Evolutionary conservation across 78 protist genomes (phyloP).

Genomic region (Dictyostelium firmibasis): DNA sequence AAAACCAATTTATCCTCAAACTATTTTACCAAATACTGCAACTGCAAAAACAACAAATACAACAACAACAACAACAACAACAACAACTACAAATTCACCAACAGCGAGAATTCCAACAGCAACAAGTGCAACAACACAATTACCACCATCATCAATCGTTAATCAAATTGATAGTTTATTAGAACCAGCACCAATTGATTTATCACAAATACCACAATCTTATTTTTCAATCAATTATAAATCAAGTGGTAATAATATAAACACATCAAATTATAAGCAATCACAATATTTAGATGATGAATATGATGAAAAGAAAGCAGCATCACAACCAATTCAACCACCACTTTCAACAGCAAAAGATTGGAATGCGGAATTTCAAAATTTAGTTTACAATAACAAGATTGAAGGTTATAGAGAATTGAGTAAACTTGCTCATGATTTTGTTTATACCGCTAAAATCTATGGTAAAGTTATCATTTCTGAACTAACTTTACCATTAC

Average conservation of each 20-base stretch:
- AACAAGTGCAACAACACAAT: not conserved
- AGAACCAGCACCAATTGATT: constrained; percentile 22
- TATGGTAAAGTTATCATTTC: constrained; percentile 82
- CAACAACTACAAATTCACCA: too few relatives aligned
- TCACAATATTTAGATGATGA: constrained; percentile 50
- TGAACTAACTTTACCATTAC: constrained; percentile 69
- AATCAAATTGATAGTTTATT: not conserved
- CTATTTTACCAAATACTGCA: not conserved
- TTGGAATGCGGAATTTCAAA: constrained; percentile 82
- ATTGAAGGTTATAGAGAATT: constrained; percentile 70
- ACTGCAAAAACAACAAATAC: not conserved
- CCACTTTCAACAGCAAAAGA: constrained; percentile 65
- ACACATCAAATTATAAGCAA: not conserved
- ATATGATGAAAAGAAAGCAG: constrained; percentile 53
- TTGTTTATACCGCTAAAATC: constrained; percentile 80
- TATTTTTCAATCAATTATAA: constrained; percentile 25
- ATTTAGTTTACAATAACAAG: constrained; percentile 30
- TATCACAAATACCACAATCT: constrained; percentile 55
- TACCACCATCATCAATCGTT: not conserved
- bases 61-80: not conserved
- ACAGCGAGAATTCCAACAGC: not conserved
- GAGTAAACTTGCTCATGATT: constrained; percentile 77
- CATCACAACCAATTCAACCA: constrained; percentile 25
- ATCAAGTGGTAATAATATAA: not conserved
- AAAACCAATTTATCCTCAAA: not conserved